Evolutionary conservation across 2,329 filamentous ascomycete species (phyloP).

Genomic region (Leptographium flavum): DNA sequence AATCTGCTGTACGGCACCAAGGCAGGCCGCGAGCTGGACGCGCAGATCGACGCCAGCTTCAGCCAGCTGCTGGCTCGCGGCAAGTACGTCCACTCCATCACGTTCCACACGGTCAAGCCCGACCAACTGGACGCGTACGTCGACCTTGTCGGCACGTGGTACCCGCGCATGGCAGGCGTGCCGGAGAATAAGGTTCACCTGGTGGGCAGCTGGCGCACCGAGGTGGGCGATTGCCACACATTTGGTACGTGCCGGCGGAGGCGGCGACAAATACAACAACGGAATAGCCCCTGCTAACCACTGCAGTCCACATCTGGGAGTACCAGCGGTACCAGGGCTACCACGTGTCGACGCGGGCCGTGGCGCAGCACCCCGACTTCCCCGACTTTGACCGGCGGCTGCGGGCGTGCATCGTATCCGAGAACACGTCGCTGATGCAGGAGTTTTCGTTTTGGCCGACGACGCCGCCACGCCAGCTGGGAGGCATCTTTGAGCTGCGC

Average conservation of each 20-base stretch:
- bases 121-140: slow-evolving; percentile 94
- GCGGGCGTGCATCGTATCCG: slow-evolving; percentile 69
- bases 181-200: slow-evolving; percentile 89
- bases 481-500: slow-evolving; percentile 87
- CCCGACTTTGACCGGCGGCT: slow-evolving; percentile 72
- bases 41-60: slow-evolving; percentile 91
- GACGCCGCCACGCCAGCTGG: slow-evolving; percentile 73
- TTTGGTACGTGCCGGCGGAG: slow-evolving; percentile 58
- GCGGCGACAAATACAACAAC: background rate
- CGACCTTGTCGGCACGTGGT: slow-evolving; percentile 78
- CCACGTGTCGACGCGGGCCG: slow-evolving; percentile 77
- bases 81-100: slow-evolving; percentile 97
- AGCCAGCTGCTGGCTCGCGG: slow-evolving; percentile 87
- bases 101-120: slow-evolving; percentile 89
- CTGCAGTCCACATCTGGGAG: slow-evolving; percentile 93
- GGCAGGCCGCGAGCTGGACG: slow-evolving; percentile 85
- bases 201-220: slow-evolving; percentile 95
- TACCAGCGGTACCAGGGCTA: slow-evolving; percentile 96
- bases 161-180: slow-evolving; percentile 72
- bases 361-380: slow-evolving; percentile 72
- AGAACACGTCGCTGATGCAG: slow-evolving; percentile 89
- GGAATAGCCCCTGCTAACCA: background rate
- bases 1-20: slow-evolving; percentile 95
- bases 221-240: slow-evolving; percentile 93
- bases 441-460: slow-evolving; percentile 99